Percentiles rank a stretch among this genome's conserved stretches.
Evolutionary conservation across 2,329 filamentous ascomycete genomes (phyloP).

Genomic region (Colletotrichum sublineola): DNA sequence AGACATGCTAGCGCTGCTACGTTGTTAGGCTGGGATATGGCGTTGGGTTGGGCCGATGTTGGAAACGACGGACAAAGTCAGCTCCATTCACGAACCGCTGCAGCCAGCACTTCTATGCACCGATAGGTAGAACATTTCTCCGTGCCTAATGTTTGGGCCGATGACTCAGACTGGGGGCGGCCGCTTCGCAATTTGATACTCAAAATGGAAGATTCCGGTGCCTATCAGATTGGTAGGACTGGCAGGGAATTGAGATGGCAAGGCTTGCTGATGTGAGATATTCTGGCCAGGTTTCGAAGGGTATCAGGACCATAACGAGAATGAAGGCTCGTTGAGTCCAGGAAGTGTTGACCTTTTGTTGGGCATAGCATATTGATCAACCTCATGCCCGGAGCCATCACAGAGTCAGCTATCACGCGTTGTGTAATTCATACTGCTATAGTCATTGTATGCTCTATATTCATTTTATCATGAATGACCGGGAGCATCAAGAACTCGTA

Average conservation of each 20-base stretch:
- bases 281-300: too few relatives aligned
- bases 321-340: background rate
- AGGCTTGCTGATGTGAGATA: background rate
- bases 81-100: background rate
- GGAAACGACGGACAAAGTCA: background rate
- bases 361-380: background rate
- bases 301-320: too few relatives aligned
- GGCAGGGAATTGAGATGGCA: background rate
- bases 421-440: fast-evolving
- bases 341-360: background rate
- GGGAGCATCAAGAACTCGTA: slow-evolving; percentile 17
- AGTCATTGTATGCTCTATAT: background rate
- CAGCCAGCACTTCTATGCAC: background rate
- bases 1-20: slow-evolving; percentile 37
- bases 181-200: too few relatives aligned
- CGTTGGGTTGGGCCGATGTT: background rate
- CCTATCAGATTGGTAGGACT: background rate
- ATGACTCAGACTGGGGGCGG: background rate
- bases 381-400: too few relatives aligned
- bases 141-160: slow-evolving; percentile 4
- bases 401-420: background rate
- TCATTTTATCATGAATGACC: background rate
- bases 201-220: too few relatives aligned
- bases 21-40: background rate
- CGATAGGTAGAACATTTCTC: background rate